Percentiles rank a stretch among this genome's conserved stretches.
These are phyloP conservation scores for Leishmania gerbilli DNA, from an alignment of 208 protist genomes.

Conservation along the genomic window DNA sequence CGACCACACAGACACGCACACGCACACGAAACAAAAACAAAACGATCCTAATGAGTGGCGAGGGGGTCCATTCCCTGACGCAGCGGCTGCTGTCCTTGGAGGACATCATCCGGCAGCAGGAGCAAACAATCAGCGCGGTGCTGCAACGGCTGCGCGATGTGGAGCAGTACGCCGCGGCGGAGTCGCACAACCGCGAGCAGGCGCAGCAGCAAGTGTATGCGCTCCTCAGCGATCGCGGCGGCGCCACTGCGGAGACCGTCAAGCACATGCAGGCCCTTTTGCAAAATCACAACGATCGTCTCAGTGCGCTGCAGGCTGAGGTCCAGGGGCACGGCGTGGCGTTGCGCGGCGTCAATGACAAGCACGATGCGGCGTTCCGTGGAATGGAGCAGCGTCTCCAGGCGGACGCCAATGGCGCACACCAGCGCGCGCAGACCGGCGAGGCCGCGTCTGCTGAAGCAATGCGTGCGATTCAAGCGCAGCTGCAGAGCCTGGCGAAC, in stretches of 20 bases:
- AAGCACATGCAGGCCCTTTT: conserved; percentile 27
- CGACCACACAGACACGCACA: background rate
- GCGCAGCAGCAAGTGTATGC: conserved; percentile 49
- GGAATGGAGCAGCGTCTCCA: conserved; percentile 71
- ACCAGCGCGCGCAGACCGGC: conserved; percentile 52
- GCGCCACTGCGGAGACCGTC: conserved; percentile 17
- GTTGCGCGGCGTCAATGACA: conserved; percentile 55
- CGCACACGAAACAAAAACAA: background rate
- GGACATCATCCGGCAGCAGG: conserved; percentile 78
- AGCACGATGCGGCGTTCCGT: conserved; percentile 41
- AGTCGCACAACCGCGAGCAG: conserved; percentile 49
- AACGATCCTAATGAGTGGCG: conserved; percentile 15
- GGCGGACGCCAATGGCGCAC: conserved; percentile 44
- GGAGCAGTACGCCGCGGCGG: conserved; percentile 70
- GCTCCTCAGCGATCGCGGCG: conserved; percentile 35
- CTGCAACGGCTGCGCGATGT: conserved; percentile 78
- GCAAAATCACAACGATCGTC: conserved; percentile 50
- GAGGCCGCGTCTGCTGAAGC: conserved; percentile 58
- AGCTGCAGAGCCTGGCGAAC: conserved; percentile 43
- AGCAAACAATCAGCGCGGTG: conserved; percentile 53
- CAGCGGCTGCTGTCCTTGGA: conserved; percentile 78
- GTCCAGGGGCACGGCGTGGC: conserved; percentile 45
- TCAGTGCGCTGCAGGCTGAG: conserved; percentile 61
- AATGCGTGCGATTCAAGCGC: conserved; percentile 48
- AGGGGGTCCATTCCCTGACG: conserved; percentile 49